Evolutionary conservation across 257 asterid genomes (phyloP), one percentile per base, ranked within the genome.

Genomic region (Solanum boliviense): DNA sequence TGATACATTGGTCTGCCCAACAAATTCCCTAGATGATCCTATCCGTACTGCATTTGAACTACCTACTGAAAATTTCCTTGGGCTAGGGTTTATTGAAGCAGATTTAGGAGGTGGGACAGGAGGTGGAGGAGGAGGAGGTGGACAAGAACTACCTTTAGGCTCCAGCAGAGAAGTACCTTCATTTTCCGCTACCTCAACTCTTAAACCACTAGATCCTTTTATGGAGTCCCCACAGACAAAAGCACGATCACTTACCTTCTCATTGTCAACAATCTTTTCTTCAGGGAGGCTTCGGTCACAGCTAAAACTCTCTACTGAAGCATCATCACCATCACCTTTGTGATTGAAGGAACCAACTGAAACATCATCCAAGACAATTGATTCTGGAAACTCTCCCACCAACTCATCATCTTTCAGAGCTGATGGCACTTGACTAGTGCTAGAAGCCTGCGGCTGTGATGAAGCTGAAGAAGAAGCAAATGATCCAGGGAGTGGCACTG

Each of bases 101-200:
- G 95, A 94, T 92, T 90, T 96, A 70, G 98, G 99, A 88, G 99
- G 99, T 44, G 99, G 99, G 84, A 94, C 91, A 58, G 99, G 99
- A 48, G 99, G 99, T 0, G 99, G 98, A 4, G 99, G 99, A 5
- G 99, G 98, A 2, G 99, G 98, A 3, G 99, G 99, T 5, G 99
- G 99, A 91, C 90, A 91, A 25, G 97, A 91, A 90, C 94, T 93
- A 32, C 94, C 91, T 38, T 94, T 89, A 67, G 87, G 91, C 90
- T 86, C 90, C 87, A 87, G 93, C 91, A 91, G 70, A 87, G 98
- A 94, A 89, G 92, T 87, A 85, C 91, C 89, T 73, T 94, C 95
- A 79, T 88, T 90, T 89, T 95, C 96, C 89, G 88, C 98, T 88
- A 91, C 92, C 44, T 91, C 91, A 36, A 89, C 88, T 48, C 90